phyloP scores from a whole-genome alignment of 768 basidiomycete genomes.

The Mycena olivaceomarginata region DNA sequence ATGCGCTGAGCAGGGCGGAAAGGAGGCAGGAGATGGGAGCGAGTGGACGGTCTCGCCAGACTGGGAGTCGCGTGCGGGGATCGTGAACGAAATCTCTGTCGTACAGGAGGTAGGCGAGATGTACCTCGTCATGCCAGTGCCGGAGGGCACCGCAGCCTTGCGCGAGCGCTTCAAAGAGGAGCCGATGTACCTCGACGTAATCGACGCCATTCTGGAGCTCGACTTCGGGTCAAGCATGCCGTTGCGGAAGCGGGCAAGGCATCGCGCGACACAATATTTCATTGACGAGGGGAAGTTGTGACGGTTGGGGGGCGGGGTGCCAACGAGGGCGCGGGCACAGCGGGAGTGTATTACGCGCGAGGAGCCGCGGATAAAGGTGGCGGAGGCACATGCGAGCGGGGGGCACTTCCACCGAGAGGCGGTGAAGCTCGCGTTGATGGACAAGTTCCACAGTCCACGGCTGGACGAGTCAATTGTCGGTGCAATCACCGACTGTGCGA shows the following conservation, averaged over 20 bases:
- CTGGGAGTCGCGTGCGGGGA: conserved; percentile 44
- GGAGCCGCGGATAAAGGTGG: neutral
- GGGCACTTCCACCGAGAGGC: conserved; percentile 8
- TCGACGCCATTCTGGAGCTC: neutral
- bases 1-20: conserved; percentile 45
- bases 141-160: conserved; percentile 11
- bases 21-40: conserved; percentile 19
- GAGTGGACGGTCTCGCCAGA: conserved; percentile 50
- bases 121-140: conserved; percentile 20
- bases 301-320: conserved; percentile 16
- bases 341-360: conserved; percentile 28
- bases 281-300: conserved; percentile 39
- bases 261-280: conserved; percentile 23
- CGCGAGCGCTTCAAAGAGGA: conserved; percentile 38
- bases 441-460: neutral
- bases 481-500: conserved; percentile 42
- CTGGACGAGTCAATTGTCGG: conserved; percentile 3
- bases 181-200: conserved; percentile 10
- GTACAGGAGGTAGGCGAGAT: neutral
- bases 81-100: conserved; percentile 39
- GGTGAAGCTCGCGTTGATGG: conserved; percentile 1
- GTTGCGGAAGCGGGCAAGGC: conserved; percentile 13
- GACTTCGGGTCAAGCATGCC: conserved; percentile 38
- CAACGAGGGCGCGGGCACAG: conserved; percentile 8
- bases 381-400: conserved; percentile 10